phyloP scores from a whole-genome alignment of 768 basidiomycete genomes.

The Auriscalpium orientale region DNA sequence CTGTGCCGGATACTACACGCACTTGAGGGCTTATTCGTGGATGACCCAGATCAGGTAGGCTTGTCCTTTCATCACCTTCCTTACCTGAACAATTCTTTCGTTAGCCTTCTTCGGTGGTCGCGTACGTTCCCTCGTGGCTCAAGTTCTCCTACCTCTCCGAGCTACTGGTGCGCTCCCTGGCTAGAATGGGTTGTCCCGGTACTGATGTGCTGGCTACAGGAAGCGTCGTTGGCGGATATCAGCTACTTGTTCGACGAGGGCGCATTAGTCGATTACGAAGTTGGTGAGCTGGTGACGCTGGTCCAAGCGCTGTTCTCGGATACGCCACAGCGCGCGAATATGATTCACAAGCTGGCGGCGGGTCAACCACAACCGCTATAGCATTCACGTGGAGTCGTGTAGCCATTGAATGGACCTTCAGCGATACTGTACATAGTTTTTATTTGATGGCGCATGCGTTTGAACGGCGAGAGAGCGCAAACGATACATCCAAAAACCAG shows the following conservation, averaged over 20 bases:
- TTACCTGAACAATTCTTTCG: slow-evolving; percentile 3
- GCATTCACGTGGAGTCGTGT: not conserved
- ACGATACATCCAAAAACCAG: no score
- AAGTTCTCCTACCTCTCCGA: slow-evolving; percentile 94
- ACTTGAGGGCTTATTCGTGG: slow-evolving; percentile 74
- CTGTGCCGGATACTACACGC: slow-evolving; percentile 73
- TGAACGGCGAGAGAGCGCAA: no score
- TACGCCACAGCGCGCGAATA: slow-evolving; percentile 70
- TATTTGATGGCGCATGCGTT: no score
- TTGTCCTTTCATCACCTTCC: not conserved
- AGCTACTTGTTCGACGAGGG: slow-evolving; percentile 89
- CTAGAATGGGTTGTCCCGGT: slow-evolving; percentile 1
- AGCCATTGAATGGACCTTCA: no score
- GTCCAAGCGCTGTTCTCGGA: slow-evolving; percentile 86
- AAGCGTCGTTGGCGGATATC: slow-evolving; percentile 88
- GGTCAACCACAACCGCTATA: slow-evolving; percentile 40
- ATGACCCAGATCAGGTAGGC: slow-evolving; percentile 51
- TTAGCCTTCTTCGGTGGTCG: slow-evolving; percentile 68
- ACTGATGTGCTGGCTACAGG: slow-evolving; percentile 38
- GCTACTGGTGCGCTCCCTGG: slow-evolving; percentile 55
- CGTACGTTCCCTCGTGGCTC: slow-evolving; percentile 88
- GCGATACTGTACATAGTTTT: no score
- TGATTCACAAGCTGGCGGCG: slow-evolving; percentile 64
- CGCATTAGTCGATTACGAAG: slow-evolving; percentile 82
- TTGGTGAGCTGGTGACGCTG: slow-evolving; percentile 75